Conservation (phyloP, 345 rosid genomes). For the Boechera retrofracta region DNA sequence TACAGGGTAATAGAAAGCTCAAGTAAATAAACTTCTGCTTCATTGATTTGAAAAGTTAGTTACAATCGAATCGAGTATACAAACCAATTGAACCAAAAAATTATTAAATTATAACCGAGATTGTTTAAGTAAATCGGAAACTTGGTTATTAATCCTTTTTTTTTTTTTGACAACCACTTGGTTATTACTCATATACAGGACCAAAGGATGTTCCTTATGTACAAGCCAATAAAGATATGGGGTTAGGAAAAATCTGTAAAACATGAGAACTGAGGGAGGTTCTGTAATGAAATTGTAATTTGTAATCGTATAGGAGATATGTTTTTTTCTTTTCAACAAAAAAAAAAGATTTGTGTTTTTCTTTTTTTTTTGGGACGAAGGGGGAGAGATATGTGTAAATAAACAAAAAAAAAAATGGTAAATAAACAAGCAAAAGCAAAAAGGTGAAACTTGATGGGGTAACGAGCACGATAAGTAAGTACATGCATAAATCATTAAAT, state of each 20-base stretch:
- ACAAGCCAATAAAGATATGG: not conserved
- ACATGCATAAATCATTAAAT: too few species aligned
- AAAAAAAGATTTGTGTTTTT: too few species aligned
- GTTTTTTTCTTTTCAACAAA: too few species aligned
- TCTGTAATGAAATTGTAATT: too few species aligned
- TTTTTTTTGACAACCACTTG: too few species aligned
- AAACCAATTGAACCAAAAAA: not conserved
- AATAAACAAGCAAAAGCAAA: too few species aligned
- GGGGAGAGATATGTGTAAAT: too few species aligned
- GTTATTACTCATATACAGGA: too few species aligned
- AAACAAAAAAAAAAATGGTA: too few species aligned
- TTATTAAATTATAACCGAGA: not conserved
- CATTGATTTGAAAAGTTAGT: not conserved
- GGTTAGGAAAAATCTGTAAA: not conserved
- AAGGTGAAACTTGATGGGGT: not conserved
- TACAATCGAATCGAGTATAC: not conserved
- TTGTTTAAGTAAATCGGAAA: not conserved
- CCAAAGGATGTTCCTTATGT: not conserved
- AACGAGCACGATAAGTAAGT: not conserved
- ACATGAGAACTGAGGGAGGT: not conserved
- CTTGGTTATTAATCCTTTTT: not conserved
- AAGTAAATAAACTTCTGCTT: not conserved
- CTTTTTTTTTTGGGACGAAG: too few species aligned
- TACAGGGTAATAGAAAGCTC: not conserved
- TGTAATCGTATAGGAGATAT: too few species aligned